Conservation (phyloP, 208 protist species). For the Crithidia fasciculata region DNA sequence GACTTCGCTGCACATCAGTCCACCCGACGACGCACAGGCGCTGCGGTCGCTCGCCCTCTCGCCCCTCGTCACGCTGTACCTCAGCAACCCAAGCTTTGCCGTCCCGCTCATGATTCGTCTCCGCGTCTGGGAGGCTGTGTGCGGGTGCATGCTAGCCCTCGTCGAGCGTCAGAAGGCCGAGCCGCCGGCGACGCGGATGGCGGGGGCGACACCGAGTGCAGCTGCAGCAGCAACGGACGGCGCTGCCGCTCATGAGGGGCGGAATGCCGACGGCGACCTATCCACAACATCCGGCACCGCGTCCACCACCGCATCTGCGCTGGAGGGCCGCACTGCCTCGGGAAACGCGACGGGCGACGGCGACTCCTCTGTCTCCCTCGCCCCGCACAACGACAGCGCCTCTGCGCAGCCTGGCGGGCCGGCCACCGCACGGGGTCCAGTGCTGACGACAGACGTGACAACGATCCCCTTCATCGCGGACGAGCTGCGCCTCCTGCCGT, state of each 20-base stretch:
- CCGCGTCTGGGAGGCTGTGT: slow-evolving; percentile 33
- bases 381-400: background rate
- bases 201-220: background rate
- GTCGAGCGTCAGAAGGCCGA: slow-evolving; percentile 20
- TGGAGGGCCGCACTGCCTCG: background rate
- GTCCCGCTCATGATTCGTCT: slow-evolving; percentile 31
- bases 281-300: too few species aligned
- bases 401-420: background rate
- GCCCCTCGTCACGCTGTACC: slow-evolving; percentile 34
- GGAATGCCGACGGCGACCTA: background rate
- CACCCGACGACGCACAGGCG: slow-evolving; percentile 10
- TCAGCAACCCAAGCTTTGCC: slow-evolving; percentile 30
- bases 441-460: slow-evolving; percentile 40
- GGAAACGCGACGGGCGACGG: background rate
- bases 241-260: background rate
- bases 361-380: background rate
- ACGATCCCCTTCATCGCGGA: slow-evolving; percentile 66
- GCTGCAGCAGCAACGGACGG: background rate
- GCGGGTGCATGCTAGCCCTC: slow-evolving; percentile 33
- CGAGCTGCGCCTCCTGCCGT: slow-evolving; percentile 57
- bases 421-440: slow-evolving; percentile 10
- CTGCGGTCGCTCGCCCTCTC: slow-evolving; percentile 28
- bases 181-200: background rate
- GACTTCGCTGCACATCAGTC: slow-evolving; percentile 10
- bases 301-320: background rate